Percentiles rank a stretch among this genome's conserved stretches.
Evolutionary conservation across 345 rosid species (phyloP).

Genomic region (Gossypium anomalum): DNA sequence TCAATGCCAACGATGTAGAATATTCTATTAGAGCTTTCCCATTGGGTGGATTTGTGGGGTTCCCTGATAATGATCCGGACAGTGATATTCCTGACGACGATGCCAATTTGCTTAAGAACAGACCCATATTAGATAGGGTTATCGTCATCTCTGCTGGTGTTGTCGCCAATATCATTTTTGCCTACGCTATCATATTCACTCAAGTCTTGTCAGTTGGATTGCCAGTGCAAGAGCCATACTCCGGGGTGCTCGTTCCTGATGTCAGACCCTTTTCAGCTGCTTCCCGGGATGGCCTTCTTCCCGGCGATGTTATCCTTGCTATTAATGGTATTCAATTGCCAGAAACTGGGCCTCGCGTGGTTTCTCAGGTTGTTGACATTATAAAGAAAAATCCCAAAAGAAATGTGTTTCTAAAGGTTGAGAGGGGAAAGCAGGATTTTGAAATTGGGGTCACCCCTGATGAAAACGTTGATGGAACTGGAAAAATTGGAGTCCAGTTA

Average conservation of each 20-base stretch:
- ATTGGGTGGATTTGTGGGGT: slow-evolving; percentile 90
- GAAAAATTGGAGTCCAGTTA: slow-evolving; percentile 85
- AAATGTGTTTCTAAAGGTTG: slow-evolving; percentile 57
- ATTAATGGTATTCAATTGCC: slow-evolving; percentile 55
- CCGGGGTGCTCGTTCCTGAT: slow-evolving; percentile 89
- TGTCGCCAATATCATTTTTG: slow-evolving; percentile 79
- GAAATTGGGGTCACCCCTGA: slow-evolving; percentile 75
- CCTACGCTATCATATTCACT: slow-evolving; percentile 62
- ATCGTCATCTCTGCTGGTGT: slow-evolving; percentile 92
- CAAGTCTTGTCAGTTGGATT: slow-evolving; percentile 88
- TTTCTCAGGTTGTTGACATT: slow-evolving; percentile 61
- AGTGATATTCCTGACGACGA: slow-evolving; percentile 79
- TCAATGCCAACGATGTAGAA: slow-evolving; percentile 77
- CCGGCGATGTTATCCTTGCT: slow-evolving; percentile 74
- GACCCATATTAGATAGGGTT: slow-evolving; percentile 76
- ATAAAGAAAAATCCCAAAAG: slow-evolving; percentile 63
- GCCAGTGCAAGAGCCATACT: slow-evolving; percentile 87
- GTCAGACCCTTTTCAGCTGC: slow-evolving; percentile 82
- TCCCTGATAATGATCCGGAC: slow-evolving; percentile 96
- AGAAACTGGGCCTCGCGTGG: slow-evolving; percentile 50
- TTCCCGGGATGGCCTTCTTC: slow-evolving; percentile 82
- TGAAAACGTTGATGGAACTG: slow-evolving; percentile 70
- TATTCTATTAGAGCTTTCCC: slow-evolving; percentile 90
- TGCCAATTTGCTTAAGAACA: slow-evolving; percentile 76
- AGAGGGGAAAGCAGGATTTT: slow-evolving; percentile 51